Evolutionary conservation across 139 green algal genomes (phyloP).

Genomic region (Yamagishiella unicocca): DNA sequence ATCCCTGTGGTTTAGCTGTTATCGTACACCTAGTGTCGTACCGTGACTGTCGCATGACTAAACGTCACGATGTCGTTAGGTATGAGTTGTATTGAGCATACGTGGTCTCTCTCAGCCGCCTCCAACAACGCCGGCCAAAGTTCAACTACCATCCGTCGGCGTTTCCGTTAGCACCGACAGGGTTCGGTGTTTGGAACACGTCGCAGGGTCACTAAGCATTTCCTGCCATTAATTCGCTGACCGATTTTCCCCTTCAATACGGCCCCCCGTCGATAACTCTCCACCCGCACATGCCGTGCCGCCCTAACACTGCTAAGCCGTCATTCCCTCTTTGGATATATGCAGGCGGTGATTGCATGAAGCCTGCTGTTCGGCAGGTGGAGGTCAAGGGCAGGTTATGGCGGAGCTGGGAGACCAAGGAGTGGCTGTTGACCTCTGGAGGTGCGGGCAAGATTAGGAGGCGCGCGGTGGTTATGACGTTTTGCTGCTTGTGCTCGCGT

Average conservation of each 20-base stretch:
- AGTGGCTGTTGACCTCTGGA: background rate
- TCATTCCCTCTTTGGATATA: background rate
- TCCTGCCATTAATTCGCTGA: background rate
- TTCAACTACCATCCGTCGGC: too few species aligned
- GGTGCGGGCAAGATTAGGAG: too few species aligned
- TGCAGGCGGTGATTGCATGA: background rate
- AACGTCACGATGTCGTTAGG: too few species aligned
- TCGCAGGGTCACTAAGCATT: background rate
- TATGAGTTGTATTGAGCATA: too few species aligned
- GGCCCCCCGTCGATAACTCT: background rate
- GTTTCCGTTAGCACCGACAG: background rate
- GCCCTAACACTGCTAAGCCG: background rate
- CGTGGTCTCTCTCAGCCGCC: too few species aligned
- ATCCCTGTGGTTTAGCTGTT: too few species aligned
- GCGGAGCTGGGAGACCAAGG: slow-evolving; percentile 1
- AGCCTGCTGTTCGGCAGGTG: background rate
- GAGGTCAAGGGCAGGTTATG: background rate
- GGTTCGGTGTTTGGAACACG: background rate
- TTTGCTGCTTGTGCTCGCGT: too few species aligned
- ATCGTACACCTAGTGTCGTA: too few species aligned
- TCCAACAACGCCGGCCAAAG: too few species aligned
- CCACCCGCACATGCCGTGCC: background rate
- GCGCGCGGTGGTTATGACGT: too few species aligned
- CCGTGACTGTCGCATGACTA: too few species aligned
- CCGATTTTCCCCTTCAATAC: background rate